These are phyloP conservation scores for Cladorrhinum sp. DNA, from an alignment of 2,329 filamentous ascomycete genomes.

Conservation along the genomic window DNA sequence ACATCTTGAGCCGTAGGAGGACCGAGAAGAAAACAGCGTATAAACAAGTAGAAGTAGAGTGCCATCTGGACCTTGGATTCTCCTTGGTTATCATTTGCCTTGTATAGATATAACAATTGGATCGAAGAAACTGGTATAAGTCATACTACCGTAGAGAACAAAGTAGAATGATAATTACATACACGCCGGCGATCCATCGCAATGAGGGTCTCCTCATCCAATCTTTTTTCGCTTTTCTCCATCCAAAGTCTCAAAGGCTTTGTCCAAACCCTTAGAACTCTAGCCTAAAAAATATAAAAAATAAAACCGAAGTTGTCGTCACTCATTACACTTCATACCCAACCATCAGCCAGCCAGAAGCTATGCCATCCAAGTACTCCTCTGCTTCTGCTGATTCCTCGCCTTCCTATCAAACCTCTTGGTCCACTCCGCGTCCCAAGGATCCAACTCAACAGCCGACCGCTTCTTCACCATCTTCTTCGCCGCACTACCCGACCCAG, in stretches of 20 bases:
- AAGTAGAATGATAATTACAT: too few relatives aligned
- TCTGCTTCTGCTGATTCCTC: slow-evolving; percentile 1
- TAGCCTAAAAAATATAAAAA: background rate
- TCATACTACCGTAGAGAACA: too few relatives aligned
- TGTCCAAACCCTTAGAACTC: background rate
- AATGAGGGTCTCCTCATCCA: too few relatives aligned
- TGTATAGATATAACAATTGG: too few relatives aligned
- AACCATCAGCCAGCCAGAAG: background rate
- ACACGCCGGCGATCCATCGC: too few relatives aligned
- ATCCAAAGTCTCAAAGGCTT: too few relatives aligned
- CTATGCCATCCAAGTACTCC: background rate
- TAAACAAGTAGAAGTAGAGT: too few relatives aligned
- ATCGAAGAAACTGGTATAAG: too few relatives aligned
- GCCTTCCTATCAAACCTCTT: slow-evolving; percentile 43
- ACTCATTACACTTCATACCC: background rate
- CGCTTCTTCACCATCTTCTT: slow-evolving; percentile 14
- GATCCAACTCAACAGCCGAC: slow-evolving; percentile 46
- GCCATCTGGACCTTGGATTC: too few relatives aligned
- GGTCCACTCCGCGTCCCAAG: slow-evolving; percentile 45
- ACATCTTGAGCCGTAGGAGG: slow-evolving; percentile 34
- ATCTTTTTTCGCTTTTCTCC: background rate
- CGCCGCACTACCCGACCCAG: slow-evolving; percentile 30
- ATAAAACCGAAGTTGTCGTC: background rate
- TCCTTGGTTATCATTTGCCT: too few relatives aligned
- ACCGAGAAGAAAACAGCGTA: too few relatives aligned